A percentile compares a stretch with the other conserved stretches of the same genome.
These are phyloP conservation scores for Ascochyta viciae-villosae DNA, from an alignment of 2,329 filamentous ascomycete genomes.

Conservation along the genomic window DNA sequence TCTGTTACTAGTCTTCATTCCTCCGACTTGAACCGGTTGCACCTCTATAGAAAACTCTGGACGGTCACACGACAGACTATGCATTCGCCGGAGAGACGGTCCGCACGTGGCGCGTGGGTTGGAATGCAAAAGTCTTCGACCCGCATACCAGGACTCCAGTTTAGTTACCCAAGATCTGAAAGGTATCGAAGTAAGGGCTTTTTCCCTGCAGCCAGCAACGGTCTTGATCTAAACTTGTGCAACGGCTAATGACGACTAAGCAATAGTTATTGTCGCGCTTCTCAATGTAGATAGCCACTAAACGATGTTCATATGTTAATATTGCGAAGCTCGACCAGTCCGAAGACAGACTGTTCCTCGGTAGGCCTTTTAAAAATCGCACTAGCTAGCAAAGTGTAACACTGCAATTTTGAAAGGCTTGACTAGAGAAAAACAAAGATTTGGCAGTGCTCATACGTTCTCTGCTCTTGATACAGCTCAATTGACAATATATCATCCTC, in stretches of 20 bases:
- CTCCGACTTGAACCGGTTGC: conserved; percentile 5
- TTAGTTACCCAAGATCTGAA: background rate
- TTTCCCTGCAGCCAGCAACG: background rate
- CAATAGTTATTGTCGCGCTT: background rate
- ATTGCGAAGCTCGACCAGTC: too few relatives aligned
- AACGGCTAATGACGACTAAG: background rate
- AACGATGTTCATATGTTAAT: too few relatives aligned
- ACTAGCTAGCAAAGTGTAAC: too few relatives aligned
- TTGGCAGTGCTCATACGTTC: too few relatives aligned
- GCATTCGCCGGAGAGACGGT: background rate
- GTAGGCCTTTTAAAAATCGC: too few relatives aligned
- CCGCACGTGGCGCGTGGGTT: conserved; percentile 6
- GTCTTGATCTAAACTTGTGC: conserved; percentile 2
- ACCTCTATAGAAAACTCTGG: background rate
- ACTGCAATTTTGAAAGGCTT: too few relatives aligned
- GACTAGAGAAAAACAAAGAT: too few relatives aligned
- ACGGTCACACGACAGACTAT: conserved; percentile 5
- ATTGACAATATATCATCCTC: too few relatives aligned
- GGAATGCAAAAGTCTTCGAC: conserved; percentile 13
- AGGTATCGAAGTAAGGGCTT: background rate
- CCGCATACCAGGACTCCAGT: conserved; percentile 6
- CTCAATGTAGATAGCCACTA: too few relatives aligned
- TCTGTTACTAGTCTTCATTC: conserved; percentile 14
- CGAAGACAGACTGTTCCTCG: too few relatives aligned
- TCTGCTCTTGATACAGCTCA: too few relatives aligned